Base-by-base conservation (phyloP, 495 filamentous ascomycete species). In the Zalerion maritima region DNA sequence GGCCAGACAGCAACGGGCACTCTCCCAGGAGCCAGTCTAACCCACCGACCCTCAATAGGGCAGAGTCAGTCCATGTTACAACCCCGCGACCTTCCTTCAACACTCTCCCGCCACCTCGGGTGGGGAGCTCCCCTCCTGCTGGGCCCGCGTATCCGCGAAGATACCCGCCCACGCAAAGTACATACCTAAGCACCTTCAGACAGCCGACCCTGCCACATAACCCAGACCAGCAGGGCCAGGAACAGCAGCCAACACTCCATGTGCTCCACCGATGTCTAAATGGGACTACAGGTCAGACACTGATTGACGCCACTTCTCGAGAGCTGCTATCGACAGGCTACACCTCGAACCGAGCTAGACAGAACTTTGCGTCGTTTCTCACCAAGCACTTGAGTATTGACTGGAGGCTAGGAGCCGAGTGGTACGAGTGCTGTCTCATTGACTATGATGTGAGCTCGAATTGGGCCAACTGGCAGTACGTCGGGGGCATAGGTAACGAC, bases 401-500 rank as follows among this genome's bases (percentile, higher is more conserved):
- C 55, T 84, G 78, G 78, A 62, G 75, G 5, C 54, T 79, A 14
- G 78, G 78, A 3, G 78, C 74, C 3, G 78, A 84, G 46, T 84
- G 76, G 76, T 82, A 81, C 45, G 78, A 82, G 45, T 62, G 58
- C 36, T 42, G 73, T 32, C 62, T 82, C 7, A 55, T 71, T 18
- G 78, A 82, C 42, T 81, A 82, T 45, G 78, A 84, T 37, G 55
- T 77, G 7, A 64, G 62, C 19, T 72, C 59, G 26, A 82, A 83
- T 43, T 84, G 75, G 75, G 71, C 71, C 21, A 81, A 80, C 41
- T 84, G 76, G 78, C 75, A 80, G 50, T 81, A 82, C 39, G 64
- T 69, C 5, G 62, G 75, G 0, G 78, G 78, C 5, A 75, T 82
- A 0, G 78, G 78, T 13, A 82, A 81, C 43, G 78, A 81, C 41